A percentile compares a stretch with the other conserved stretches of the same genome.
Conservation (phyloP, 768 basidiomycete genomes). For the Plicaturopsis crispa region DNA sequence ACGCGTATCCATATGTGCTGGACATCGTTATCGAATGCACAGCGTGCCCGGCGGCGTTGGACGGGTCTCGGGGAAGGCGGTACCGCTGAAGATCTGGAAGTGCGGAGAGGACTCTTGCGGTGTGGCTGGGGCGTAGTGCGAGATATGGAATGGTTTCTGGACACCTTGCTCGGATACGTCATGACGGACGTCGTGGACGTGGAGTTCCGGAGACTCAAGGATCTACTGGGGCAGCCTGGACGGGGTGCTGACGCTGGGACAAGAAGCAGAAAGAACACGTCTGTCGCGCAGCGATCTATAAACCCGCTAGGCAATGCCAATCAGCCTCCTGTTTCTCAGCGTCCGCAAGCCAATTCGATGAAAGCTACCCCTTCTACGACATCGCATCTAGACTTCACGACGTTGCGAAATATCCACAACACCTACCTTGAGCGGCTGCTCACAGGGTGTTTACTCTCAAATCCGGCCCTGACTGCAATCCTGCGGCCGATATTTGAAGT, state of each 20-base stretch:
- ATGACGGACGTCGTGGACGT: slow-evolving; percentile 88
- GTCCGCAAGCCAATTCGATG: slow-evolving; percentile 3
- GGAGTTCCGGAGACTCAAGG: slow-evolving; percentile 70
- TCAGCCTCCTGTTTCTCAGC: no score
- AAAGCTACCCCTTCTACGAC: slow-evolving; percentile 15
- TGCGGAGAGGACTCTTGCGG: slow-evolving; percentile 57
- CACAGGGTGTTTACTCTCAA: slow-evolving; percentile 73
- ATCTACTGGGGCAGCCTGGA: slow-evolving; percentile 31
- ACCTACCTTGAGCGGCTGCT: slow-evolving; percentile 74
- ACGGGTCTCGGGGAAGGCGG: slow-evolving; percentile 85
- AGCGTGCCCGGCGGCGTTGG: slow-evolving; percentile 79
- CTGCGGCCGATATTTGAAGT: slow-evolving; percentile 71
- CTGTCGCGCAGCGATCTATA: no score
- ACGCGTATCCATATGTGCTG: slow-evolving; percentile 74
- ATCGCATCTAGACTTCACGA: slow-evolving; percentile 72
- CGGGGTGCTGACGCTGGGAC: slow-evolving; percentile 14
- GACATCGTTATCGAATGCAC: slow-evolving; percentile 79
- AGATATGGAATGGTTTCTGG: slow-evolving; percentile 90
- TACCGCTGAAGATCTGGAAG: slow-evolving; percentile 60
- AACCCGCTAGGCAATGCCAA: slow-evolving; percentile 7
- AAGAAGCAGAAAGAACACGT: slow-evolving; percentile 7
- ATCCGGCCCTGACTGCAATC: slow-evolving; percentile 50
- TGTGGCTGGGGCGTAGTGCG: slow-evolving; percentile 84
- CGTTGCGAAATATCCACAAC: slow-evolving; percentile 74
- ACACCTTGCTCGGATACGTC: slow-evolving; percentile 74